These are phyloP conservation scores for Yamadazyma philogaea DNA, from an alignment of 805 yeast genomes.

Conservation along the genomic window DNA sequence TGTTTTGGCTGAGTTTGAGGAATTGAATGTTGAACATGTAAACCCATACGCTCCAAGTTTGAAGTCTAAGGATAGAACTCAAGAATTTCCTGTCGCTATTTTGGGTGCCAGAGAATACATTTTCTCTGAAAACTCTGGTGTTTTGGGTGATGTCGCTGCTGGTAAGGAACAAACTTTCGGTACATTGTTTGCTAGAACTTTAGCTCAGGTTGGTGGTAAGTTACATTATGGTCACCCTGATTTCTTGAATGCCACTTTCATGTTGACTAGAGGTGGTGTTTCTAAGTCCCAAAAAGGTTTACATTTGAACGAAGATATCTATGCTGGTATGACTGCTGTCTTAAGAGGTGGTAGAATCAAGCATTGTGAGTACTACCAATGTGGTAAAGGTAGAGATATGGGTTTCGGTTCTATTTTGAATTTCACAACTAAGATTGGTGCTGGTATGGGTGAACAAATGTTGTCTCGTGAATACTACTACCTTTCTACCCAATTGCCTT, in stretches of 20 bases:
- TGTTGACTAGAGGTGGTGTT: constrained; percentile 85
- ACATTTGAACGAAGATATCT: constrained; percentile 81
- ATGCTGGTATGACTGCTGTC: constrained; percentile 80
- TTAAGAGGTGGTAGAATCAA: constrained; percentile 80
- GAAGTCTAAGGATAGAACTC: constrained; percentile 49
- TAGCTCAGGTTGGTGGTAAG: constrained; percentile 80
- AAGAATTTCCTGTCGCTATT: constrained; percentile 66
- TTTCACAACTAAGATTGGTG: constrained; percentile 81
- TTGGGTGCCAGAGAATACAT: constrained; percentile 83
- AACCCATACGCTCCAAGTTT: constrained; percentile 78
- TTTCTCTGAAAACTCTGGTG: constrained; percentile 78
- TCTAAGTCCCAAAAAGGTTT: constrained; percentile 82
- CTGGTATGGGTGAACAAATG: constrained; percentile 90
- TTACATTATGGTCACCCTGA: constrained; percentile 88
- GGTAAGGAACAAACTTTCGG: constrained; percentile 89
- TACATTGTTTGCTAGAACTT: constrained; percentile 75
- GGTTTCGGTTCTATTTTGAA: constrained; percentile 81
- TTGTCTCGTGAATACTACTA: constrained; percentile 79
- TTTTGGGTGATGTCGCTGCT: constrained; percentile 82
- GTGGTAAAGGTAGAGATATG: constrained; percentile 84
- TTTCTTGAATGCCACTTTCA: constrained; percentile 67
- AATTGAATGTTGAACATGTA: constrained; percentile 55
- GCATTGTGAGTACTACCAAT: constrained; percentile 79
- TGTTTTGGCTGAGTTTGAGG: constrained; percentile 75
- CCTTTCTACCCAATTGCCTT: constrained; percentile 70